Conservation (phyloP, 1,284 basidiomycete genomes). For the Cryptococcus neoformans region DNA sequence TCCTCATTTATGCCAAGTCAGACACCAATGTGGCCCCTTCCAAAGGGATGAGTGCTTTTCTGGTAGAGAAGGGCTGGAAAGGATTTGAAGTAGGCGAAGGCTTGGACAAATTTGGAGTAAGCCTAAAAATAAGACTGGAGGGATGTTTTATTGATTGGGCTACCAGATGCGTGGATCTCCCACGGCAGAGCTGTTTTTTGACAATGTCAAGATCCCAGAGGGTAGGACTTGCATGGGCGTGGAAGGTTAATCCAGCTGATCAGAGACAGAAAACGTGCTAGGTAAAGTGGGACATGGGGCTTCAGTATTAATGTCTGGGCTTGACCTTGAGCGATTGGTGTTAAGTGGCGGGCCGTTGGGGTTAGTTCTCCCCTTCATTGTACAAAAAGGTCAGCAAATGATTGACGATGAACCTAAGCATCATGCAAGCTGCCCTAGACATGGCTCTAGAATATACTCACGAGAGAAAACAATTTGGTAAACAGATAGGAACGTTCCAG, state of each 20-base stretch:
- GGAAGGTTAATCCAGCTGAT: background rate
- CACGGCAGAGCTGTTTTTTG: constrained; percentile 91
- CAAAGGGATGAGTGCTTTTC: constrained; percentile 90
- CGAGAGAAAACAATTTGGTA: constrained; percentile 84
- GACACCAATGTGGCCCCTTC: constrained; percentile 62
- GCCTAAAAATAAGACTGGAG: constrained; percentile 8
- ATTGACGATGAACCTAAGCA: constrained; percentile 49
- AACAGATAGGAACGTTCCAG: constrained; percentile 86
- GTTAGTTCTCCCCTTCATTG: constrained; percentile 19
- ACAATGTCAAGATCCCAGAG: constrained; percentile 81
- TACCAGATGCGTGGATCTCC: constrained; percentile 82
- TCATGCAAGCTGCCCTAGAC: constrained; percentile 95
- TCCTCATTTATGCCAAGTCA: constrained; percentile 93
- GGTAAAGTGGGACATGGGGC: constrained; percentile 76
- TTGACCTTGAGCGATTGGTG: constrained; percentile 89
- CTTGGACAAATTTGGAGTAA: constrained; percentile 81
- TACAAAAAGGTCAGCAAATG: background rate
- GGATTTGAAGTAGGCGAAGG: constrained; percentile 90
- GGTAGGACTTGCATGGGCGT: constrained; percentile 51
- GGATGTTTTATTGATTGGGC: background rate
- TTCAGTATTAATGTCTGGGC: constrained; percentile 86
- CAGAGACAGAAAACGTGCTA: constrained; percentile 66
- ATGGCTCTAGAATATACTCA: constrained; percentile 84
- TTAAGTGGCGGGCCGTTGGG: constrained; percentile 77
- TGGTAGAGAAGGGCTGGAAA: constrained; percentile 73